Base-by-base conservation (phyloP, 1,284 basidiomycete species). In the Austroboletus olivaceoglutinosus region DNA sequence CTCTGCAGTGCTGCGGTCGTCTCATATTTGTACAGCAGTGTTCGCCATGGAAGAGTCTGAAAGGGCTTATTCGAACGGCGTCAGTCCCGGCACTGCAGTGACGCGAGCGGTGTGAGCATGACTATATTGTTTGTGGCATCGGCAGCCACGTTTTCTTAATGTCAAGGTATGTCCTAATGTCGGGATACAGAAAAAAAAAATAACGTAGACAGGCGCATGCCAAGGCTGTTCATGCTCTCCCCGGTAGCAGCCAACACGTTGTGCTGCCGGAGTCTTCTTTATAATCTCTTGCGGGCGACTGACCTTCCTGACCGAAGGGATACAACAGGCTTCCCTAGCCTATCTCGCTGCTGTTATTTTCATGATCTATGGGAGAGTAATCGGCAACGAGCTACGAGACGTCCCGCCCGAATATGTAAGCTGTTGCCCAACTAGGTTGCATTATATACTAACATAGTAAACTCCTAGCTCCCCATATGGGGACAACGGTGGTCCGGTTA, bases 321-420 rank as follows among this genome's bases (percentile, higher is more conserved):
- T 34, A 64, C 53, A 47, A 36, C 50, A 54, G 42, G 30, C 43
- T 40, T 50, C 41, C 50, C 41, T 48, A 31, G 45, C 47, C 34
- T 36, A 48, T 57, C 19, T 12, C 49, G 51, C 39, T 54, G 52
- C 50, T 48, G 33, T 51, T 40, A 21, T 47, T 46, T 47, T 42
- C 52, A 68, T 67, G 63, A 55, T 52, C 46, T 59, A 57, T 59
- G 65, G 62, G 41, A 68, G 67, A 55, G 58, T 67, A 47, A 56
- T 67, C 41, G 65, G 69, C 39, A 54, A 53, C 40, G 67, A 70
- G 42, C 64, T 67, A 36, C 62, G 68, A 43, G 64, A 59, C 40
- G 46, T 67, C 40, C 69, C 67, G 1, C 65, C 54, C 7, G 63
- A 62, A 43, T 58, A 48, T 49, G 69, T 70, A 46, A 60, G 69